Evolutionary conservation across 176 grass and related monocot genomes (phyloP).

Genomic region (Paspalum vaginatum): DNA sequence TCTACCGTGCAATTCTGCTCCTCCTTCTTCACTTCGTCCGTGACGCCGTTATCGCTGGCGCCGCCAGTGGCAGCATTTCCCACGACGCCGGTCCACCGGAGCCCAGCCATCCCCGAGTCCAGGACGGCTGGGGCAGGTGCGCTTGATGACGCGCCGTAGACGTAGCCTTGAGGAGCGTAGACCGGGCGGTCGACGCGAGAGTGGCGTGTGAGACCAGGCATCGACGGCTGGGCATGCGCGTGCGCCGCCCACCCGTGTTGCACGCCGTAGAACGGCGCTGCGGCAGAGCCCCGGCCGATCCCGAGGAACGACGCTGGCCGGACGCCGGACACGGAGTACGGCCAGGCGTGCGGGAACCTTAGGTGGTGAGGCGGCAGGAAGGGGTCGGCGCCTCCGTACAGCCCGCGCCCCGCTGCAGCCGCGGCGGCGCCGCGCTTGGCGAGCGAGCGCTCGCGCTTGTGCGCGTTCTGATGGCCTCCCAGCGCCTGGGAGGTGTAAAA

Average conservation of each 20-base stretch:
- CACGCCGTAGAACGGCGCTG: slow-evolving; percentile 30
- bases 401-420: neutral
- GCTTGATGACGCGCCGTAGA: slow-evolving; percentile 19
- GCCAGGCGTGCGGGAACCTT: slow-evolving; percentile 32
- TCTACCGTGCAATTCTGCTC: slow-evolving; percentile 22
- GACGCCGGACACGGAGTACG: slow-evolving; percentile 13
- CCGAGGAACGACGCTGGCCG: slow-evolving; percentile 21
- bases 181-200: neutral
- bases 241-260: slow-evolving; percentile 32
- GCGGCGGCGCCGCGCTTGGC: slow-evolving; percentile 51
- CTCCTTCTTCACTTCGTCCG: slow-evolving; percentile 24
- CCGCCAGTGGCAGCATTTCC: neutral
- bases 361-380: slow-evolving; percentile 44
- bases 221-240: neutral
- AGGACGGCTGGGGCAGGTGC: neutral
- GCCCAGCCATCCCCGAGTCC: neutral
- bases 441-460: slow-evolving; percentile 74
- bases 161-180: slow-evolving; percentile 35
- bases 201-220: neutral
- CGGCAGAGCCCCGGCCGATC: neutral
- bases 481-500: slow-evolving; percentile 94
- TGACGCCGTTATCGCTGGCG: neutral
- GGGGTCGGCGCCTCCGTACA: slow-evolving; percentile 28
- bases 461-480: slow-evolving; percentile 91
- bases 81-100: neutral